Conservation (phyloP, 306 rosid genomes). For the Betula pendula region DNA sequence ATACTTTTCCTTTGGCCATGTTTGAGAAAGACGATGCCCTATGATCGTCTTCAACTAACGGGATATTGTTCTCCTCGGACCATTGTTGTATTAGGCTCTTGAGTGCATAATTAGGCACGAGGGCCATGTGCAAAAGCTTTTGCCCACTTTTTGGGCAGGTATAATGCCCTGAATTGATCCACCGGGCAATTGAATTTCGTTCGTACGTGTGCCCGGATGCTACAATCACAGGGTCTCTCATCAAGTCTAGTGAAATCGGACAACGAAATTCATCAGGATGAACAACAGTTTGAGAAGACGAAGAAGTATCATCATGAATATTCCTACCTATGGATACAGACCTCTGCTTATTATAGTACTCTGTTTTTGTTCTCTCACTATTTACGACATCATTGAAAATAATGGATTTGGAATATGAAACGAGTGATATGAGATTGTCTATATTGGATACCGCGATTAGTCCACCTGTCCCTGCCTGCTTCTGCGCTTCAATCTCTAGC, state of each 20-base stretch:
- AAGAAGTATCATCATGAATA: conserved; percentile 42
- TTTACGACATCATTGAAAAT: conserved; percentile 50
- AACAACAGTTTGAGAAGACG: conserved; percentile 51
- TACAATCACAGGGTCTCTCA: conserved; percentile 87
- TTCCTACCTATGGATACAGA: conserved; percentile 33
- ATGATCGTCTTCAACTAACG: conserved; percentile 39
- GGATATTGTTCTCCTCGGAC: conserved; percentile 65
- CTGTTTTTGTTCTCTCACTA: conserved; percentile 38
- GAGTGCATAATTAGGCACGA: conserved; percentile 83
- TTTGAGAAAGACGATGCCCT: conserved; percentile 28
- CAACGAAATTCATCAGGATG: conserved; percentile 88
- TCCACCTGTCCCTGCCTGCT: conserved; percentile 94
- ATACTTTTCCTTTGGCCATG: conserved; percentile 37
- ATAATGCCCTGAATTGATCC: conserved; percentile 92
- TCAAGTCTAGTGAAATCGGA: conserved; percentile 82
- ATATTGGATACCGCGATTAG: conserved; percentile 72
- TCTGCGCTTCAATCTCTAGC: conserved; percentile 74
- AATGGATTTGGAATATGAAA: conserved; percentile 62
- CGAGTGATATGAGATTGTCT: conserved; percentile 68
- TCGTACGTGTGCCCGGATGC: conserved; percentile 91
- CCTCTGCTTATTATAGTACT: conserved; percentile 38
- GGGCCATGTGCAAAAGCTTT: conserved; percentile 83
- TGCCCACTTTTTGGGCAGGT: conserved; percentile 93
- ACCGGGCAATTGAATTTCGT: conserved; percentile 68
- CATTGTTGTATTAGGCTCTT: conserved; percentile 84